Evolutionary conservation across 441 rosid genomes (phyloP).

Genomic region (Erodium moschatum): DNA sequence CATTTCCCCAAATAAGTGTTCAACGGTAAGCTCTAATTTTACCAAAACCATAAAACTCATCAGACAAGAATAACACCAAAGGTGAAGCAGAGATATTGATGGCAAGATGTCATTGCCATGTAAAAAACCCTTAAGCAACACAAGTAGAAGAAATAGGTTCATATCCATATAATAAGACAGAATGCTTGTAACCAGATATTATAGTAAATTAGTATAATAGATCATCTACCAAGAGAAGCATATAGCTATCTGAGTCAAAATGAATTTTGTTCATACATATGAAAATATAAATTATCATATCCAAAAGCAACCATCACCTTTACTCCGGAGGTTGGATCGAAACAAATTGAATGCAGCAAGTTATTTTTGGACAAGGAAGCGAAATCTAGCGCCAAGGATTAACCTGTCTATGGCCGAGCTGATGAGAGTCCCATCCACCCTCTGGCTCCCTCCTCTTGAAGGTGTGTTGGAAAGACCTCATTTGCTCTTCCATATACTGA

Average conservation of each 20-base stretch:
- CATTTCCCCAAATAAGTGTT: too few species aligned
- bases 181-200: too few species aligned
- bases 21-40: too few species aligned
- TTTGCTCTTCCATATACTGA: slow-evolving; percentile 1
- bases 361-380: neutral
- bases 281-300: neutral
- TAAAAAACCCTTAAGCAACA: too few species aligned
- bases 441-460: neutral
- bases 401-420: neutral
- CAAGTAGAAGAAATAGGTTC: too few species aligned
- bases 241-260: neutral
- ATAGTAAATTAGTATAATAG: too few species aligned
- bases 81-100: too few species aligned
- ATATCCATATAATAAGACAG: too few species aligned
- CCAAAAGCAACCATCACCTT: neutral
- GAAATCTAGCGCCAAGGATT: neutral
- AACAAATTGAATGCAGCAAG: neutral
- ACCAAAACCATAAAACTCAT: too few species aligned
- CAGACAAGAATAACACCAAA: too few species aligned
- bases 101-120: too few species aligned
- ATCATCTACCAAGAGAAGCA: too few species aligned
- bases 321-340: neutral
- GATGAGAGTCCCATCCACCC: neutral
- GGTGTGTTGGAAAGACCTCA: slow-evolving; percentile 1
- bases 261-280: neutral